Evolutionary conservation across 2,329 filamentous ascomycete species (phyloP).

Genomic region (Aureobasidium sp.): DNA sequence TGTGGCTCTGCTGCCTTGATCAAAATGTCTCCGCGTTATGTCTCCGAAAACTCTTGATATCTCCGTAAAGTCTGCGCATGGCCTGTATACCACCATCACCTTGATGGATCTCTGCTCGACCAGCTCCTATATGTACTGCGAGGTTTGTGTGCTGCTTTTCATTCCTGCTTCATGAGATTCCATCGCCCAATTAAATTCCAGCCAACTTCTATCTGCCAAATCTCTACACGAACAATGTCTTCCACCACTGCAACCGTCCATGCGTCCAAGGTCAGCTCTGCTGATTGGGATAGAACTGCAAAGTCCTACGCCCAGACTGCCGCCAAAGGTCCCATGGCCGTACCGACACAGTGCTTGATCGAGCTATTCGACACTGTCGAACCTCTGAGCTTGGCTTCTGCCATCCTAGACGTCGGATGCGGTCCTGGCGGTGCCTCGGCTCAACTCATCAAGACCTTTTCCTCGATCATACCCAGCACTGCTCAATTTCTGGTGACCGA

Average conservation of each 20-base stretch:
- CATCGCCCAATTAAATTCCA: background rate
- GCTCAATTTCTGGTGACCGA: constrained; percentile 24
- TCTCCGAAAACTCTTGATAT: constrained; percentile 6
- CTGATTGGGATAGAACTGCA: constrained; percentile 1
- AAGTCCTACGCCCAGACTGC: background rate
- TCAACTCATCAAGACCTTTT: constrained; percentile 23
- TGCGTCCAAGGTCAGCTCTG: background rate
- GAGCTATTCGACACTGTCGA: constrained; percentile 21
- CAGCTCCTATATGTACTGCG: background rate
- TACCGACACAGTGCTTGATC: constrained; percentile 24
- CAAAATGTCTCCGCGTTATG: constrained; percentile 5
- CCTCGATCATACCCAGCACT: constrained; percentile 18
- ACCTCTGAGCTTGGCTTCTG: constrained; percentile 25
- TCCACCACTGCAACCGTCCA: background rate
- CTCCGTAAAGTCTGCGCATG: background rate
- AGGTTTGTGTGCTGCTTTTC: background rate
- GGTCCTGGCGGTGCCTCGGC: constrained; percentile 27
- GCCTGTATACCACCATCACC: background rate
- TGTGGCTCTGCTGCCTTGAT: background rate
- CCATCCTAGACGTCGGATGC: constrained; percentile 29
- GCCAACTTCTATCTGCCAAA: background rate
- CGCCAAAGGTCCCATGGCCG: background rate
- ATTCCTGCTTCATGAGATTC: background rate
- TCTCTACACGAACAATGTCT: background rate
- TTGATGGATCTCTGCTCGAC: background rate